phyloP scores from a whole-genome alignment of 179 eudicot genomes.

The Heliamphora pulchella region DNA sequence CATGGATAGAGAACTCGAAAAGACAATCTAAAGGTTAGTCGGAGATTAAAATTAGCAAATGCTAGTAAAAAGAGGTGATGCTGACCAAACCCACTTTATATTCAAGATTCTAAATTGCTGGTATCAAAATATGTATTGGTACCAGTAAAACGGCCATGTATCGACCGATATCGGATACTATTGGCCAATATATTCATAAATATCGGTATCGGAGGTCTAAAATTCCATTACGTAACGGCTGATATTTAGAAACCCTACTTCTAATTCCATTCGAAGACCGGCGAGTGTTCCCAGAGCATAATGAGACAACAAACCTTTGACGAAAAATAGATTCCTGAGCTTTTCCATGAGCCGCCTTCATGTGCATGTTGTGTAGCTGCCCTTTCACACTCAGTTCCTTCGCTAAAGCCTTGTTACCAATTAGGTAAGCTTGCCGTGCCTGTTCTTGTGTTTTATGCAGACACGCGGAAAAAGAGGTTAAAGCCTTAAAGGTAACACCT shows the following conservation, averaged over 20 bases:
- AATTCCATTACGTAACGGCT: too few relatives aligned
- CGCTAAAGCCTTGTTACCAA: constrained; percentile 87
- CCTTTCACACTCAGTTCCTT: constrained; percentile 89
- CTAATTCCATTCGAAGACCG: constrained; percentile 1
- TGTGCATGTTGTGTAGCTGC: constrained; percentile 82
- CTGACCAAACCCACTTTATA: background rate
- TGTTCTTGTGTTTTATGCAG: constrained; percentile 18
- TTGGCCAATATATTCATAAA: too few relatives aligned
- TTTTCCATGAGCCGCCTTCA: constrained; percentile 91
- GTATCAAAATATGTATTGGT: too few relatives aligned
- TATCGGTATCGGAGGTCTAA: too few relatives aligned
- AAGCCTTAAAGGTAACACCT: background rate
- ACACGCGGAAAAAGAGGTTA: constrained; percentile 7
- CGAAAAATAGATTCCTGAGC: constrained; percentile 86
- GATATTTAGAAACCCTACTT: background rate
- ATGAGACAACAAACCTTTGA: constrained; percentile 56
- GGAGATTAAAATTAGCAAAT: background rate
- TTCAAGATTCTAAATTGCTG: too few relatives aligned
- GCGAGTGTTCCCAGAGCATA: constrained; percentile 4
- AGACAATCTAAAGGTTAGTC: background rate
- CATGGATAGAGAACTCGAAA: background rate
- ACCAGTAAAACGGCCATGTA: too few relatives aligned
- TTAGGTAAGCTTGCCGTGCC: constrained; percentile 88
- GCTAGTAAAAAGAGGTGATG: background rate
- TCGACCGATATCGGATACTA: too few relatives aligned